These are phyloP conservation scores for Podospora anserina DNA, from an alignment of 495 filamentous ascomycete species.

Conservation along the genomic window DNA sequence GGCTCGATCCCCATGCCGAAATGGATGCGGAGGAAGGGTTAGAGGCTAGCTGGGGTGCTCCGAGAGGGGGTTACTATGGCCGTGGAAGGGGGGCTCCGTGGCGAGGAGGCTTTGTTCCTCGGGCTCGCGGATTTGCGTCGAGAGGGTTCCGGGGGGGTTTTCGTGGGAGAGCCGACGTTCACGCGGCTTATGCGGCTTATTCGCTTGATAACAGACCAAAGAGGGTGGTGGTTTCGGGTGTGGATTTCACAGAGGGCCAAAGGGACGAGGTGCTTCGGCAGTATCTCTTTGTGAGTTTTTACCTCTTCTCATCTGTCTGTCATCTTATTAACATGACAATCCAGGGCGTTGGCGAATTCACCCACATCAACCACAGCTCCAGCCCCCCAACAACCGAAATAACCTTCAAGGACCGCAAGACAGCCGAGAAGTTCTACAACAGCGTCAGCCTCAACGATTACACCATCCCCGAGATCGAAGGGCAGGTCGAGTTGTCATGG, in stretches of 20 bases:
- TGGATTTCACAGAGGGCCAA: slow-evolving; percentile 60
- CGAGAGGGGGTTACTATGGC: slow-evolving; percentile 40
- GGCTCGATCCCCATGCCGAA: slow-evolving; percentile 58
- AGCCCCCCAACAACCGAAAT: slow-evolving; percentile 62
- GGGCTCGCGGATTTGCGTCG: slow-evolving; percentile 44
- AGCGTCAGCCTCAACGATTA: slow-evolving; percentile 50
- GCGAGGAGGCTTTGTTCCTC: slow-evolving; percentile 12
- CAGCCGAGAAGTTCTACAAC: slow-evolving; percentile 82
- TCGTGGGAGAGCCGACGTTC: slow-evolving; percentile 57
- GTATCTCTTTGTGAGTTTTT: slow-evolving; percentile 71
- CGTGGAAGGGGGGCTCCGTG: not conserved
- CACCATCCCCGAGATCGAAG: slow-evolving; percentile 66
- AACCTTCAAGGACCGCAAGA: slow-evolving; percentile 83
- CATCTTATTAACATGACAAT: slow-evolving; percentile 14
- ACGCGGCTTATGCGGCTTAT: slow-evolving; percentile 60
- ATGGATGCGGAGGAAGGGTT: slow-evolving; percentile 40
- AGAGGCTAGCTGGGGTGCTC: slow-evolving; percentile 36
- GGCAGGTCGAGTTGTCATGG: slow-evolving; percentile 76
- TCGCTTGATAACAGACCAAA: slow-evolving; percentile 86
- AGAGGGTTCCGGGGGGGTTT: slow-evolving; percentile 48
- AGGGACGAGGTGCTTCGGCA: slow-evolving; percentile 82
- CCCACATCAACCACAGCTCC: slow-evolving; percentile 58
- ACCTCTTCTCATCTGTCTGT: not conserved
- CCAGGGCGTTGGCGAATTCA: slow-evolving; percentile 80
- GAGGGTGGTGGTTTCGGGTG: slow-evolving; percentile 67